Evolutionary conservation across 805 yeast species (phyloP).

Genomic region (Sungouiella blattae): DNA sequence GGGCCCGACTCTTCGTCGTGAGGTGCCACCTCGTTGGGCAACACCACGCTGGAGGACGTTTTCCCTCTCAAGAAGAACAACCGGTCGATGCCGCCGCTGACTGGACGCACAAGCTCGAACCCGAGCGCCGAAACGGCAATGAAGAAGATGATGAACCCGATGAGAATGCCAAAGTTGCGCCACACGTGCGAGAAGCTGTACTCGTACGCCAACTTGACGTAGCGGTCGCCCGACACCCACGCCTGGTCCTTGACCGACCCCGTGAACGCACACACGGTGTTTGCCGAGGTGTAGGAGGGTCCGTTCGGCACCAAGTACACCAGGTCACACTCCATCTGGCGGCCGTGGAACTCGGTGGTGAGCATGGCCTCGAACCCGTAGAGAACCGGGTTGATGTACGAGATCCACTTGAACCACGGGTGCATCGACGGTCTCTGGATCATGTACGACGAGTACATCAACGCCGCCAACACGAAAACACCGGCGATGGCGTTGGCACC

Average conservation of each 20-base stretch:
- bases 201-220: conserved; percentile 29
- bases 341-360: conserved; percentile 29
- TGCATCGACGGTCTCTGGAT: conserved; percentile 33
- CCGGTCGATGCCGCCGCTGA: conserved; percentile 31
- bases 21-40: conserved; percentile 8
- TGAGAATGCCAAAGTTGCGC: conserved; percentile 46
- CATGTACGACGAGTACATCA: conserved; percentile 30
- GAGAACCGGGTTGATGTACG: conserved; percentile 33
- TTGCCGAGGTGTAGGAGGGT: conserved; percentile 18
- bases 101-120: conserved; percentile 24
- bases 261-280: conserved; percentile 12
- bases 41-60: conserved; percentile 15
- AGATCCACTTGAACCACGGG: conserved; percentile 35
- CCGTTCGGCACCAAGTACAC: conserved; percentile 22
- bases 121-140: conserved; percentile 22
- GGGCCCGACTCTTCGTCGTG: conserved; percentile 17
- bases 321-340: conserved; percentile 24
- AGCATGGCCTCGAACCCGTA: conserved; percentile 29
- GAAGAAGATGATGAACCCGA: conserved; percentile 26
- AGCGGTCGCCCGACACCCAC: conserved; percentile 28
- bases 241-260: conserved; percentile 15
- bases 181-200: conserved; percentile 40
- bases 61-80: conserved; percentile 27
- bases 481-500: conserved; percentile 56
- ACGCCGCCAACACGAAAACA: conserved; percentile 34